Conservation (phyloP, 345 rosid species). For the Aurinia saxatilis region DNA sequence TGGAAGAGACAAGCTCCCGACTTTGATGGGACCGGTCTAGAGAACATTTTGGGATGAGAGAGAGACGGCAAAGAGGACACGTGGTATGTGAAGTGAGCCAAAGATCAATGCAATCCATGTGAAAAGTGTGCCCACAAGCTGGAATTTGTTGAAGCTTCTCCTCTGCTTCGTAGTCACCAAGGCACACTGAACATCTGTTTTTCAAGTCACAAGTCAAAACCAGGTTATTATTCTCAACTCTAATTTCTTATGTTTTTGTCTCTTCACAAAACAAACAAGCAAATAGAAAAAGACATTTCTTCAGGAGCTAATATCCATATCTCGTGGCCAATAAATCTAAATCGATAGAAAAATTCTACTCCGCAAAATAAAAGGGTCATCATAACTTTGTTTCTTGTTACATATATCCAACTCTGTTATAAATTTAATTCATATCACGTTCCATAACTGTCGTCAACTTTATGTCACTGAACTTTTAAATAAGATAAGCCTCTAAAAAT, state of each 20-base stretch:
- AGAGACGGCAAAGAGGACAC: constrained; percentile 84
- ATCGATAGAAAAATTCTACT: background rate
- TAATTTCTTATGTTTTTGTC: background rate
- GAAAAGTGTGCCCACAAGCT: constrained; percentile 77
- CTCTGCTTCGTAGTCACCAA: constrained; percentile 71
- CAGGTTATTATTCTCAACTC: constrained; percentile 33
- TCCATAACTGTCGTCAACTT: background rate
- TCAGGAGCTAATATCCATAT: background rate
- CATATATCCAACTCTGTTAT: background rate
- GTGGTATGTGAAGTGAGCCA: constrained; percentile 84
- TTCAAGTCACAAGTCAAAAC: constrained; percentile 28
- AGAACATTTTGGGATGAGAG: constrained; percentile 58
- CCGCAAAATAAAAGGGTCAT: background rate
- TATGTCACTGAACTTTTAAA: background rate
- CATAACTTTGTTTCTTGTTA: background rate
- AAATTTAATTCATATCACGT: background rate
- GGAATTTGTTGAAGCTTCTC: constrained; percentile 85
- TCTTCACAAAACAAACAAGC: constrained; percentile 50
- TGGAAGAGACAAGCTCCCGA: constrained; percentile 2
- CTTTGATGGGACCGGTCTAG: constrained; percentile 39
- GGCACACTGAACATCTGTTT: constrained; percentile 77
- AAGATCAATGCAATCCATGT: constrained; percentile 85
- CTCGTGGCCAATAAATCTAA: background rate
- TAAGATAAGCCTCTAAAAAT: background rate
- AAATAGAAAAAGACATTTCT: background rate